Evolutionary conservation across 306 rosid species (phyloP).

Genomic region (Citrullus mucosospermus): DNA sequence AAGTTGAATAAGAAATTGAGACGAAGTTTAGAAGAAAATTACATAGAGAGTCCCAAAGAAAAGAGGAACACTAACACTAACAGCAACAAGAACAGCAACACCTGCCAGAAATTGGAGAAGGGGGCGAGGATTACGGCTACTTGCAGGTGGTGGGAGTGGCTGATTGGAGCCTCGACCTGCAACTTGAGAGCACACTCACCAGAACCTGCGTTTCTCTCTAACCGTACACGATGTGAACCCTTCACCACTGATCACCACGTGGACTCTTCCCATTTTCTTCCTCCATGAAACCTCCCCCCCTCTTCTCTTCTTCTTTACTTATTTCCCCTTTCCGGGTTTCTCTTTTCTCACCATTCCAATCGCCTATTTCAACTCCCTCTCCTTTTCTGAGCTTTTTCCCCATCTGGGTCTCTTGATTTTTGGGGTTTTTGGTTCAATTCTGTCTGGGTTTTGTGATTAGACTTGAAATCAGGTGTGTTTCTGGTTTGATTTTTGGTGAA

Average conservation of each 20-base stretch:
- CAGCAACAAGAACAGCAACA: background rate
- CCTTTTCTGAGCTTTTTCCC: background rate
- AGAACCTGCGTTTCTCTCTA: background rate
- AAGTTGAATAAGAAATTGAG: background rate
- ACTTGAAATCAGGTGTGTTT: background rate
- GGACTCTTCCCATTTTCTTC: constrained; percentile 1
- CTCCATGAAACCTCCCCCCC: background rate
- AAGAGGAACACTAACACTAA: no score
- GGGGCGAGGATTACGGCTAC: constrained; percentile 3
- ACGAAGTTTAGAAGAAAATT: background rate
- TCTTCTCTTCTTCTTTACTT: background rate
- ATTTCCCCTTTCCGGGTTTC: background rate
- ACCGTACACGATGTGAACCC: background rate
- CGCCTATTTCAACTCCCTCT: background rate
- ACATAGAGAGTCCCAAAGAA: no score
- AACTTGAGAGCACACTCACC: background rate
- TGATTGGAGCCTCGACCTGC: constrained; percentile 9
- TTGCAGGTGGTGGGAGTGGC: constrained; percentile 3
- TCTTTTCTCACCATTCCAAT: background rate
- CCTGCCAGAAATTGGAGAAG: background rate
- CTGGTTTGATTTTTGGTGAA: background rate
- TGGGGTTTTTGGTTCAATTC: background rate
- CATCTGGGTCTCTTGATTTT: background rate
- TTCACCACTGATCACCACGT: constrained; percentile 15
- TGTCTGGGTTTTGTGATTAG: background rate